A percentile compares a stretch with the other conserved stretches of the same genome.
Evolutionary conservation across 495 filamentous ascomycete species (phyloP).

Genomic region (Pseudevernia furfuracea): DNA sequence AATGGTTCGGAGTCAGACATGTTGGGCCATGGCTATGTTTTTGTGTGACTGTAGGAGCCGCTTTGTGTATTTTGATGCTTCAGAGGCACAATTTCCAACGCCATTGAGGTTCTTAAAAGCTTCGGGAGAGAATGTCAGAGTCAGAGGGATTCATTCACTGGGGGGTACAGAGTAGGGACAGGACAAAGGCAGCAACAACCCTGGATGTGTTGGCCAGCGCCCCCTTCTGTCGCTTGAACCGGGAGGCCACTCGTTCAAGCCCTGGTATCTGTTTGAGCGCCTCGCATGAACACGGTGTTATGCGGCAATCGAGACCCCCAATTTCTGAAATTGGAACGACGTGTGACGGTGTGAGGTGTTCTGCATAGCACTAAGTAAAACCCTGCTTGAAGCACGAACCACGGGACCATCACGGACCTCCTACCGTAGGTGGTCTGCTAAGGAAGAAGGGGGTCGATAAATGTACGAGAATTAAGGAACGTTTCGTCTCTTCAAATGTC

Average conservation of each 20-base stretch:
- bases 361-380: background rate
- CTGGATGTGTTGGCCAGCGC: conserved; percentile 5
- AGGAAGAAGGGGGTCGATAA: no score
- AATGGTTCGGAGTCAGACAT: conserved; percentile 12
- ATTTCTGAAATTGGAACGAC: background rate
- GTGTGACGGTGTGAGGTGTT: background rate
- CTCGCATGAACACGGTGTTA: background rate
- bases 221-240: background rate
- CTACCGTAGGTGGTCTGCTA: no score
- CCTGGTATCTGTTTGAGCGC: background rate
- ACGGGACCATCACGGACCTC: no score
- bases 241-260: background rate
- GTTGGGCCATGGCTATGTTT: background rate
- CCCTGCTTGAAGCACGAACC: no score
- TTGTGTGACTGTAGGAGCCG: background rate
- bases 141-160: background rate
- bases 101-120: background rate
- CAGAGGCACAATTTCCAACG: background rate
- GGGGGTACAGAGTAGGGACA: background rate
- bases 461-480: no score
- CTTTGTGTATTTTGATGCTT: background rate
- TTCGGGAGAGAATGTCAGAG: background rate
- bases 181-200: conserved; percentile 9
- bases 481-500: background rate
- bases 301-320: background rate